These are phyloP conservation scores for Mallotus nudiflorus DNA, from an alignment of 345 rosid species.

Conservation along the genomic window DNA sequence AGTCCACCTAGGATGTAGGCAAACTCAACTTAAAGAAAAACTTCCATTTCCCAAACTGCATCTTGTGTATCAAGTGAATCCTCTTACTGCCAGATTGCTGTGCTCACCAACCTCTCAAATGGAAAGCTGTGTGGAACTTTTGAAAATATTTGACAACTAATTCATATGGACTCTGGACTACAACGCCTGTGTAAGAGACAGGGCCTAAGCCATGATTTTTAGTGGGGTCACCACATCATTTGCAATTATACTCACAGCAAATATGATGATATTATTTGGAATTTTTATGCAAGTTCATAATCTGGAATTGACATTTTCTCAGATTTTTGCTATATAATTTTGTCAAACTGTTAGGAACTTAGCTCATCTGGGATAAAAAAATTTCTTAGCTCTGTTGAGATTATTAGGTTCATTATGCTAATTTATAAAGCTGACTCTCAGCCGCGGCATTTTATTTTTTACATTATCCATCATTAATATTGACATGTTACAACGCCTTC, in stretches of 20 bases:
- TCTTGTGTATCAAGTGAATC: neutral
- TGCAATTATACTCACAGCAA: neutral
- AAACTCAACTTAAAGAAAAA: neutral
- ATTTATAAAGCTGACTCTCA: neutral
- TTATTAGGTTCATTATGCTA: neutral
- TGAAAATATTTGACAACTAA: neutral
- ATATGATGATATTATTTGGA: neutral
- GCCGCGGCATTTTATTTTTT: no score
- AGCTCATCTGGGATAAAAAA: neutral
- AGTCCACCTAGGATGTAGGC: neutral
- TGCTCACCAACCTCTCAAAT: neutral
- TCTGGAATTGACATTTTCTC: neutral
- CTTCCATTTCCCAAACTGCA: neutral
- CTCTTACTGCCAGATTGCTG: neutral
- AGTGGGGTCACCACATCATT: neutral
- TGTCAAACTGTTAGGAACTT: neutral
- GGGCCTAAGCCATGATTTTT: neutral
- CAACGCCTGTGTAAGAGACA: neutral
- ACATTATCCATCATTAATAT: no score
- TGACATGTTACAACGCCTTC: neutral
- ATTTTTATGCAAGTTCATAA: neutral
- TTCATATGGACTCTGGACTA: neutral
- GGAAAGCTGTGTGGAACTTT: neutral
- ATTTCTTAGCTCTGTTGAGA: neutral
- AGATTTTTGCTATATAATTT: neutral